Base-by-base conservation (phyloP, 2,329 filamentous ascomycete genomes). In the Cytospora piceae region DNA sequence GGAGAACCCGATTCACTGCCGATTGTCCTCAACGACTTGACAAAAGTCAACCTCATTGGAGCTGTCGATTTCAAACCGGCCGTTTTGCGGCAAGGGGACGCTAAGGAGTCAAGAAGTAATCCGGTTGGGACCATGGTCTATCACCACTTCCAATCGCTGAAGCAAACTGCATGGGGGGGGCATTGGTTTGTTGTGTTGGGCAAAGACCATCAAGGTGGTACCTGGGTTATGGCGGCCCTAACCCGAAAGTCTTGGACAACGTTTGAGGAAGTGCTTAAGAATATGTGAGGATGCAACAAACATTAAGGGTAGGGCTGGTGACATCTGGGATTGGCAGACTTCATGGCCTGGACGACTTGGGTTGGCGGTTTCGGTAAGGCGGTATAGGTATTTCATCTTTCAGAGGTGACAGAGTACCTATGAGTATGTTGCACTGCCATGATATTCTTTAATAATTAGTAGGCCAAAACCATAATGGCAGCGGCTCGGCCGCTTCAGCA, bases 21-120 rank as follows among this genome's bases (percentile, higher is more conserved):
- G 9, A 61, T 82, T n/a, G 64, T 70, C 2, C 73, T 77, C 42
- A 77, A 73, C 11, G 82, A 82, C 67, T 80, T 78, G 77, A 71
- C 74, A 6, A 75, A 75, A 53, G 76, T 72, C 9, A 71, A 74
- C 46, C 70, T 81, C 27, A 77, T 75, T 53, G 69, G 74, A 2
- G 63, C 69, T 1, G 70, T 72, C 8, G 78, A 82, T 69, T 81
- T 82, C 58, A 72, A 73, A 4, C 65, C 72, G 1, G 76, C 74
- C 1, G 70, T 74, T 12, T 31, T 75, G 17, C 62, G 37, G 12
- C 49, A 53, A 2, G 68, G 67, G 0, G 68, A 68, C 4, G n/a
- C 17, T 1, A n/a, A 15, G 9, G 49, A 29, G 27, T 58, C 46
- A 55, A 70, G 70, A 52, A 67, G 14, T 1, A 72, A 71, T 24